Evolutionary conservation across 2,329 filamentous ascomycete genomes (phyloP).

Genomic region (Fusarium neocosmosporiellum): DNA sequence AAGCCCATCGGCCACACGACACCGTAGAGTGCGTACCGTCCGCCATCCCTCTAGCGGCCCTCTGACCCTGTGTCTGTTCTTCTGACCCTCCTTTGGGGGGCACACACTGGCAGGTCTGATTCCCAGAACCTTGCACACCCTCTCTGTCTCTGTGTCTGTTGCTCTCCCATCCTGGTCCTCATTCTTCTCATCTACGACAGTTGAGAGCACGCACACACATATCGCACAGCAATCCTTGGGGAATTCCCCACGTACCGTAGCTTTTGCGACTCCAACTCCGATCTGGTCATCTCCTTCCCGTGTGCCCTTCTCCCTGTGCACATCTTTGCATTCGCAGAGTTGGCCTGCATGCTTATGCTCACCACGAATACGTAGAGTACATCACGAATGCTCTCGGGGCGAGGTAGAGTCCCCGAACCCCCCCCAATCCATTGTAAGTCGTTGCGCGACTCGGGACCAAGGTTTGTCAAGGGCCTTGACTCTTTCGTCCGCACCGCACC

Average conservation of each 20-base stretch:
- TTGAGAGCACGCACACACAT: slow-evolving; percentile 6
- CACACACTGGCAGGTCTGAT: slow-evolving; percentile 14
- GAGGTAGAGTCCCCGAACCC: slow-evolving; percentile 6
- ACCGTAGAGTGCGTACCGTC: slow-evolving; percentile 24
- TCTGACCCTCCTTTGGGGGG: slow-evolving; percentile 32
- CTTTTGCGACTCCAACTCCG: slow-evolving; percentile 9
- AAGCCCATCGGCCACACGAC: slow-evolving; percentile 35
- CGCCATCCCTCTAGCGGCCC: slow-evolving; percentile 20
- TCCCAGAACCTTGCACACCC: slow-evolving; percentile 29
- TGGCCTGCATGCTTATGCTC: slow-evolving; percentile 20
- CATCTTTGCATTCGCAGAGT: not conserved
- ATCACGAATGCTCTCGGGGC: not conserved
- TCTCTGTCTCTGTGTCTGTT: slow-evolving; percentile 14
- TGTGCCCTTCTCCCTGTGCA: slow-evolving; percentile 25
- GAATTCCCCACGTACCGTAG: slow-evolving; percentile 29
- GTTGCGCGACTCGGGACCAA: slow-evolving; percentile 23
- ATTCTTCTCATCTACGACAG: slow-evolving; percentile 31
- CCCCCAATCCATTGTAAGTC: not conserved
- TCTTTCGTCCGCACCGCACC: slow-evolving; percentile 7
- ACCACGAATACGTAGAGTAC: slow-evolving; percentile 1
- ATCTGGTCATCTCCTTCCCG: slow-evolving; percentile 15
- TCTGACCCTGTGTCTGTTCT: slow-evolving; percentile 36
- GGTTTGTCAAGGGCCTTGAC: slow-evolving; percentile 27
- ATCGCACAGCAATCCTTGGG: slow-evolving; percentile 17
- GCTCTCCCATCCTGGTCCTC: slow-evolving; percentile 20